These are phyloP conservation scores for Leishmania braziliensis DNA, from an alignment of 208 protist genomes.

Conservation along the genomic window DNA sequence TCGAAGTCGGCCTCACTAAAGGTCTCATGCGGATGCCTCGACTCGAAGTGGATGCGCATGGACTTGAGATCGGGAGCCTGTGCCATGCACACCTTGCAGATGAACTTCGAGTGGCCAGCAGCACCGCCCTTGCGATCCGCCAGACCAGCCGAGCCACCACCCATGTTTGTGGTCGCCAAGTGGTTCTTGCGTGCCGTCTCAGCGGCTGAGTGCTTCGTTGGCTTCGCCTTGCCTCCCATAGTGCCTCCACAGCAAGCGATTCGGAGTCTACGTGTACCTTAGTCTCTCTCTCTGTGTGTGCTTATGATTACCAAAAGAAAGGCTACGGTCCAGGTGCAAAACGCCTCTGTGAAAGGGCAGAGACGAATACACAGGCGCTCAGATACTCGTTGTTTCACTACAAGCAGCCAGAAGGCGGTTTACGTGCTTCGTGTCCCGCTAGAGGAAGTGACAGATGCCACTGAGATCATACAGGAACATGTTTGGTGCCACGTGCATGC, in stretches of 20 bases:
- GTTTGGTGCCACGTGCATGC: not conserved
- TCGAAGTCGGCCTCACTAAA: constrained; percentile 65
- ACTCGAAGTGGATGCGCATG: constrained; percentile 69
- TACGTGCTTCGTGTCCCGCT: not conserved
- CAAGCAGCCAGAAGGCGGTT: not conserved
- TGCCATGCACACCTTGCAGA: constrained; percentile 68
- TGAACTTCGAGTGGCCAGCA: constrained; percentile 57
- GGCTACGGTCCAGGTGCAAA: not conserved
- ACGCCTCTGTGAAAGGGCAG: not conserved
- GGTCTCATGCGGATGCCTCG: constrained; percentile 48
- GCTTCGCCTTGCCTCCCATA: constrained; percentile 84
- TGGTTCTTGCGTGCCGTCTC: constrained; percentile 73
- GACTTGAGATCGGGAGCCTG: constrained; percentile 71
- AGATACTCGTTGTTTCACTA: not conserved
- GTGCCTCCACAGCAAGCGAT: not conserved
- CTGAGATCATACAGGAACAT: not conserved
- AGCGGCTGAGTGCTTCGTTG: constrained; percentile 74
- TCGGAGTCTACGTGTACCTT: no score
- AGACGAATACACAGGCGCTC: not conserved
- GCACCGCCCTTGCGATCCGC: constrained; percentile 65
- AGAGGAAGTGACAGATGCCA: not conserved
- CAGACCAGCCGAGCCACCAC: constrained; percentile 58
- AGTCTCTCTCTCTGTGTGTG: not conserved
- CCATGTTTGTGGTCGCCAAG: constrained; percentile 73
- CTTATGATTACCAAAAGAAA: not conserved